Percentiles rank a stretch among this genome's conserved stretches.
phyloP scores from a whole-genome alignment of 129 eudicot species.

The Saussurea involucrata region DNA sequence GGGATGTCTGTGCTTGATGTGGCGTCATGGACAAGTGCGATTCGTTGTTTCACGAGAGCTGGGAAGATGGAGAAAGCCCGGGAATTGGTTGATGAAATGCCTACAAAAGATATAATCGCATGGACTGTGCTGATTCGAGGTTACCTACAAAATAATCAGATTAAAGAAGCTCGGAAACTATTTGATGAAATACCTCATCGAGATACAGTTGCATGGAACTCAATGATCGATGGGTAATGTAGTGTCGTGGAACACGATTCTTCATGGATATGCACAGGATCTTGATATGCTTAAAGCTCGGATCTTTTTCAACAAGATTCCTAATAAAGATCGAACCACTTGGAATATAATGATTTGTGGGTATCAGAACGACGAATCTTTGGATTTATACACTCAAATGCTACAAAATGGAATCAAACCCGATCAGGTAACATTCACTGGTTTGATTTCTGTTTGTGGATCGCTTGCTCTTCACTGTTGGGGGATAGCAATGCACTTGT shows the following conservation, averaged over 20 bases:
- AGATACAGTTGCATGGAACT: conserved; percentile 68
- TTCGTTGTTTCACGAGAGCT: conserved; percentile 31
- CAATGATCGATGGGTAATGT: conserved; percentile 57
- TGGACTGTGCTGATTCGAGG: conserved; percentile 53
- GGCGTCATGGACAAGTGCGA: conserved; percentile 66
- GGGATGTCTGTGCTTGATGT: conserved; percentile 46
- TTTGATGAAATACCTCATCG: conserved; percentile 42
- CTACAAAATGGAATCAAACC: conserved; percentile 49
- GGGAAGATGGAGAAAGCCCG: conserved; percentile 45
- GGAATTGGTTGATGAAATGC: conserved; percentile 43
- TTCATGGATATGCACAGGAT: conserved; percentile 51
- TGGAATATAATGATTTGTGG: conserved; percentile 73
- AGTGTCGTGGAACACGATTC: conserved; percentile 64
- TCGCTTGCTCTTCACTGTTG: conserved; percentile 42
- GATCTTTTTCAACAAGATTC: conserved; percentile 39
- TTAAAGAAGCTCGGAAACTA: conserved; percentile 37
- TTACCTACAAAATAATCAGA: conserved; percentile 30
- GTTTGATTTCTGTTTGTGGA: conserved; percentile 54
- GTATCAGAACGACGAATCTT: conserved; percentile 45
- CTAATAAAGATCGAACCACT: conserved; percentile 49
- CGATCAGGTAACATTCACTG: conserved; percentile 51
- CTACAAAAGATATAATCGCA: conserved; percentile 40
- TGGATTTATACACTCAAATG: conserved; percentile 47
- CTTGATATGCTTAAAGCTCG: conserved; percentile 41
- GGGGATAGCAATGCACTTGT: conserved; percentile 55